Percentiles rank a stretch among this genome's conserved stretches.
phyloP scores from a whole-genome alignment of 2,329 filamentous ascomycete species.

The Monilinia vaccinii-corymbosi region DNA sequence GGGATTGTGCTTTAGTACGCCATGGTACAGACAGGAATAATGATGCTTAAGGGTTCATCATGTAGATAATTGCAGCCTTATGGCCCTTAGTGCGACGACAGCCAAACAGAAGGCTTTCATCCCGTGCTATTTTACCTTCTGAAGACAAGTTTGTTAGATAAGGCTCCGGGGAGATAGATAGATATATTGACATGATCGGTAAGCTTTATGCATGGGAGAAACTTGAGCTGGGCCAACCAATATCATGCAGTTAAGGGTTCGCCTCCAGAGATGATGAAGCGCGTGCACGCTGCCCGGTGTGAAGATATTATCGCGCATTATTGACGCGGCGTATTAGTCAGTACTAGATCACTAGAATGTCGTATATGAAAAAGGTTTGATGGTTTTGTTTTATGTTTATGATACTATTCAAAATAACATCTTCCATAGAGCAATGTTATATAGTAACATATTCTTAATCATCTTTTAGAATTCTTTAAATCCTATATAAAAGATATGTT shows the following conservation, averaged over 20 bases:
- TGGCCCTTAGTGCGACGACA: background rate
- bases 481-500: too few species aligned
- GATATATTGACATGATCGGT: background rate
- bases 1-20: background rate
- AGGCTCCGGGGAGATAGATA: conserved; percentile 8
- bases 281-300: background rate
- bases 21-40: background rate
- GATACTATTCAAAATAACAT: too few species aligned
- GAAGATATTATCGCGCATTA: background rate
- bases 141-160: background rate
- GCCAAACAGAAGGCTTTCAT: conserved; percentile 2
- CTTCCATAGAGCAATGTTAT: too few species aligned
- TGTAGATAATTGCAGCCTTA: background rate
- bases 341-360: too few species aligned
- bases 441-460: too few species aligned
- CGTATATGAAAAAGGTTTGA: too few species aligned
- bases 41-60: background rate
- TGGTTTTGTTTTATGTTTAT: too few species aligned
- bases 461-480: too few species aligned
- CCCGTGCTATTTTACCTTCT: background rate
- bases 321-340: too few species aligned
- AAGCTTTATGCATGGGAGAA: background rate
- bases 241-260: background rate
- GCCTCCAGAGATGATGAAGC: background rate
- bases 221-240: background rate